Base-by-base conservation (phyloP, 257 asterid genomes). In the Catharanthus roseus region DNA sequence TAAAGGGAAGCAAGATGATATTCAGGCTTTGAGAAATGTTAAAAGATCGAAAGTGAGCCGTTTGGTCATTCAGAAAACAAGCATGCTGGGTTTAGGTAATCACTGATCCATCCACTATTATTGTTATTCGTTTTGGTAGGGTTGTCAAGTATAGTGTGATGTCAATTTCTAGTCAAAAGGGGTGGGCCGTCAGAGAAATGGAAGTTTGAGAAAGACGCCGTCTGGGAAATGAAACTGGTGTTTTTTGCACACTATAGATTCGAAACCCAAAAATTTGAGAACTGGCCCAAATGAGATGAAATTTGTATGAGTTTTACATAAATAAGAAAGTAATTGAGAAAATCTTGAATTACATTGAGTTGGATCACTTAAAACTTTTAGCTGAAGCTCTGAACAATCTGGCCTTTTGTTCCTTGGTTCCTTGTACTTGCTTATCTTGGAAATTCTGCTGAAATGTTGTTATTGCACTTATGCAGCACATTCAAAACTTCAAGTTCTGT, bases 71-170 rank as follows among this genome's bases (percentile, higher is more conserved):
- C 97, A 89, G 83, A 95, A 91, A 85, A 87, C 89, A 77, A 91
- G 99, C 97, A 88, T 91, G 97, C 83, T 95, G 65, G 97, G 95
- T 71, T 79, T 93, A 57, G 99, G 99, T 93, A 85, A 82, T 54
- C 34, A 39, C 65, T 63, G 44, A 26, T 65, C n/a, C 34, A 1
- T 49, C 9, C 4, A 18, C 34, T 75, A 29, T 10, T 70, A 26
- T 2, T 55, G 65, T 72, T 56, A 23, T 45, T 45, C 21, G 0
- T 34, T 6, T 65, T 38, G 26, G 47, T 41, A 6, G 34, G 16
- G 21, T 49, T n/a, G 3, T 62, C 5, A 60, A 31, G 66, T 55
- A 4, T 24, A 8, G 61, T 31, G 18, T 18, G 44, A 31, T 60
- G 8, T 31, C 6, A 0, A 34, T 60, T 31, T 60, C 41, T 60